A percentile compares a stretch with the other conserved stretches of the same genome.
phyloP scores from a whole-genome alignment of 306 rosid species.

The Gleditsia sinensis region DNA sequence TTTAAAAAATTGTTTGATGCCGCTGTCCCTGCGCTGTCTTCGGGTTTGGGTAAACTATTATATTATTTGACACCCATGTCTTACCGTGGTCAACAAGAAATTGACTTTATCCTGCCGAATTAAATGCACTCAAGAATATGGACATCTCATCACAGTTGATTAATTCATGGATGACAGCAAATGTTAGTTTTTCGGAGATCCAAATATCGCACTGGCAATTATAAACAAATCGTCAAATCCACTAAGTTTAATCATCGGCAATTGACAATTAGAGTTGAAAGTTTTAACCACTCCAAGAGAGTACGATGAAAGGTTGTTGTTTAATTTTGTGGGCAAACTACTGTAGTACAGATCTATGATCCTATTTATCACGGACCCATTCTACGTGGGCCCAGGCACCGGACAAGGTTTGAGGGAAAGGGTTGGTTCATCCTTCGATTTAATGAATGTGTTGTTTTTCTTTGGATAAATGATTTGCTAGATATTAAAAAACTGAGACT shows the following conservation, averaged over 20 bases:
- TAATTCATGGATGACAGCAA: constrained; percentile 13
- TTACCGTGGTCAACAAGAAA: constrained; percentile 13
- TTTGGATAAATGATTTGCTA: not conserved
- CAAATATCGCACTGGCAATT: not conserved
- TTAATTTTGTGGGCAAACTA: not conserved
- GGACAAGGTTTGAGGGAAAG: not conserved
- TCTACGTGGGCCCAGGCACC: not conserved
- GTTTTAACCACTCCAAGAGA: not conserved
- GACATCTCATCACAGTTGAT: too few species aligned
- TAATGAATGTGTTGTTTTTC: not conserved
- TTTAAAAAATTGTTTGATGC: not conserved
- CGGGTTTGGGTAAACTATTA: constrained; percentile 11
- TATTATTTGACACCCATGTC: not conserved
- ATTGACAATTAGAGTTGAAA: not conserved
- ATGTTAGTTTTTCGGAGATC: too few species aligned
- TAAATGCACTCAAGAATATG: constrained; percentile 22
- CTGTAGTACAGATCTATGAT: too few species aligned
- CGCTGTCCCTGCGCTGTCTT: not conserved
- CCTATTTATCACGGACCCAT: constrained; percentile 13
- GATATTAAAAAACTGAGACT: not conserved
- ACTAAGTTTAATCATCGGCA: not conserved
- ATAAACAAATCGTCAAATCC: not conserved
- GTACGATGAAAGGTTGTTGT: not conserved
- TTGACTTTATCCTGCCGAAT: constrained; percentile 9
- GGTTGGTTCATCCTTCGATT: not conserved